These are phyloP conservation scores for Vanrija sp. DNA, from an alignment of 1,284 basidiomycete genomes.

Conservation along the genomic window DNA sequence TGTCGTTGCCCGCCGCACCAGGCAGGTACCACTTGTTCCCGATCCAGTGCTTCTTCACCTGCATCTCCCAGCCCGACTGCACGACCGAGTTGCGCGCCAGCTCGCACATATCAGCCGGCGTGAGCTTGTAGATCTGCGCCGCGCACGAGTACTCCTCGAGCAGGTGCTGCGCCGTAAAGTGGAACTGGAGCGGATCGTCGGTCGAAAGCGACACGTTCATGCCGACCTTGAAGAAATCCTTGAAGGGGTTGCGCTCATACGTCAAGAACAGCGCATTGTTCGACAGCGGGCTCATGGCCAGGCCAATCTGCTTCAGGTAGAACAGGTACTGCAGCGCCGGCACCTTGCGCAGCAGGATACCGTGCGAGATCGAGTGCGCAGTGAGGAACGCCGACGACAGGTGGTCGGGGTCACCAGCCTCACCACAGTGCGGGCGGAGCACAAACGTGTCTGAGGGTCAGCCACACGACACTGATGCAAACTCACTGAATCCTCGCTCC, in stretches of 20 bases:
- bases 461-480: neutral
- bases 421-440: constrained; percentile 92
- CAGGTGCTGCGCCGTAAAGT: constrained; percentile 92
- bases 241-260: constrained; percentile 95
- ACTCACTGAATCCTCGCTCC: constrained; percentile 82
- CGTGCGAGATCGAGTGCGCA: constrained; percentile 97
- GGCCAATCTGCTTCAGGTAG: constrained; percentile 93
- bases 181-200: constrained; percentile 65
- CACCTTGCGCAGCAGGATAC: constrained; percentile 94
- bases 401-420: constrained; percentile 98
- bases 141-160: constrained; percentile 98
- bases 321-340: constrained; percentile 85
- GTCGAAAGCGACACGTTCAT: constrained; percentile 96
- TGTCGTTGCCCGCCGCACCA: constrained; percentile 83
- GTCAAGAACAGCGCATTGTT: constrained; percentile 96
- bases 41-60: constrained; percentile 95
- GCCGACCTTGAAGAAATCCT: constrained; percentile 94
- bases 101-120: constrained; percentile 67
- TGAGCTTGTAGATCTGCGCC: constrained; percentile 91
- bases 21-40: constrained; percentile 85
- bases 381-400: constrained; percentile 93
- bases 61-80: constrained; percentile 98
- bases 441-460: constrained; percentile 77
- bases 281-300: constrained; percentile 96
- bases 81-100: constrained; percentile 93